Percentiles rank a stretch among this genome's conserved stretches.
Evolutionary conservation across 768 basidiomycete species (phyloP).

Genomic region (Russula foetens): DNA sequence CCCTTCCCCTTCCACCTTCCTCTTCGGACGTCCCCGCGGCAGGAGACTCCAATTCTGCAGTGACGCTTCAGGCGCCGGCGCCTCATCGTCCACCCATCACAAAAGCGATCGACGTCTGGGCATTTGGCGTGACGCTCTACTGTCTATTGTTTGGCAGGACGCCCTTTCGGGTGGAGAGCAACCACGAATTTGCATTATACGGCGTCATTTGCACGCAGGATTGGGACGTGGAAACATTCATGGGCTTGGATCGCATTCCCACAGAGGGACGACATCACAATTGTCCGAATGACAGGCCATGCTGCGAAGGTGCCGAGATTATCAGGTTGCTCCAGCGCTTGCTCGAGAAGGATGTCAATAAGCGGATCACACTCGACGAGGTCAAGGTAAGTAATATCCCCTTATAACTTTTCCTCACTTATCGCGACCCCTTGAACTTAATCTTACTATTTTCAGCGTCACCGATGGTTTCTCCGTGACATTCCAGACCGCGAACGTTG

Average conservation of each 20-base stretch:
- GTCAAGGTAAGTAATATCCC: constrained; percentile 56
- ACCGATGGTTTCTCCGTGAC: constrained; percentile 62
- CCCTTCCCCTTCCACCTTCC: constrained; percentile 14
- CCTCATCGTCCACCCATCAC: constrained; percentile 53
- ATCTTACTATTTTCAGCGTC: constrained; percentile 32
- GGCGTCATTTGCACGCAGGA: constrained; percentile 69
- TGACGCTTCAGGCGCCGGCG: constrained; percentile 24
- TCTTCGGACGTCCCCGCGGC: constrained; percentile 28
- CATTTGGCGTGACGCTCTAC: constrained; percentile 91
- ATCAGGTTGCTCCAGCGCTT: constrained; percentile 66
- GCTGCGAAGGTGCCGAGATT: constrained; percentile 50
- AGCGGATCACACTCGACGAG: constrained; percentile 69
- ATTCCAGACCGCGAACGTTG: constrained; percentile 59
- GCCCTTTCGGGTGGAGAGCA: constrained; percentile 58
- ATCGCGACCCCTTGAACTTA: not conserved
- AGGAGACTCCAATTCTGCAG: constrained; percentile 29
- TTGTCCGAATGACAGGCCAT: constrained; percentile 22
- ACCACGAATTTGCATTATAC: constrained; percentile 70
- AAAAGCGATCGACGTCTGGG: constrained; percentile 97
- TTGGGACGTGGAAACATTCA: constrained; percentile 55
- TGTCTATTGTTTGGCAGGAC: constrained; percentile 85
- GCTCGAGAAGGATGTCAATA: constrained; percentile 69
- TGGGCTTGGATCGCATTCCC: constrained; percentile 62
- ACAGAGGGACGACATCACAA: constrained; percentile 54
- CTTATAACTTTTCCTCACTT: not conserved